These are phyloP conservation scores for Dendrobium nobile DNA, from an alignment of 106 monocot species.

Conservation along the genomic window DNA sequence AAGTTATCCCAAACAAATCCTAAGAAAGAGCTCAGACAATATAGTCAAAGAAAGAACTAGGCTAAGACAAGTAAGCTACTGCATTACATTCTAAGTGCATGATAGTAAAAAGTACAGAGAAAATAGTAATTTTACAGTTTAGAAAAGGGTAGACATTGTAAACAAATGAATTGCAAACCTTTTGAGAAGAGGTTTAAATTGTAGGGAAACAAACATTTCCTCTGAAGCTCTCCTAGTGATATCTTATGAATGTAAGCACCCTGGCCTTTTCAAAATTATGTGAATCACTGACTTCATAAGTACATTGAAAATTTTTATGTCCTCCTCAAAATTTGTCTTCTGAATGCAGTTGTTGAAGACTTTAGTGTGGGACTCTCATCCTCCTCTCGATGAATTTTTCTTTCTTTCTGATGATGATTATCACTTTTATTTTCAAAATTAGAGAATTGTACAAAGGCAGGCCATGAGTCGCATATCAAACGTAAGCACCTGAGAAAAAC, in stretches of 20 bases:
- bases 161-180: constrained; percentile 37
- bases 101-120: not conserved
- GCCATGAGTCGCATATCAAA: constrained; percentile 56
- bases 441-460: constrained; percentile 39
- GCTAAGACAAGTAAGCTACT: not conserved
- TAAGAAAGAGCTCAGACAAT: not conserved
- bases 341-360: not conserved
- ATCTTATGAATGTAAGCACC: constrained; percentile 61
- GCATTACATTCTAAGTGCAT: not conserved
- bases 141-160: not conserved
- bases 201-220: constrained; percentile 77
- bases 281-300: not conserved
- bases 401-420: constrained; percentile 26
- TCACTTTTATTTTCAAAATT: constrained; percentile 13
- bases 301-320: not conserved
- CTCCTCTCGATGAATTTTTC: constrained; percentile 18
- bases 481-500: constrained; percentile 49
- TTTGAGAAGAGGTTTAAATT: constrained; percentile 65
- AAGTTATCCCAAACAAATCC: too few species aligned
- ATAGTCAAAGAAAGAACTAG: not conserved
- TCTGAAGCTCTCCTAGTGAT: constrained; percentile 56
- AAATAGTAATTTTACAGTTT: not conserved
- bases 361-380: constrained; percentile 6
- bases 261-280: constrained; percentile 42
- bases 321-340: not conserved